A percentile compares a stretch with the other conserved stretches of the same genome.
Conservation (phyloP, 2,329 filamentous ascomycete genomes). For the Pyrenochaeta sp. region DNA sequence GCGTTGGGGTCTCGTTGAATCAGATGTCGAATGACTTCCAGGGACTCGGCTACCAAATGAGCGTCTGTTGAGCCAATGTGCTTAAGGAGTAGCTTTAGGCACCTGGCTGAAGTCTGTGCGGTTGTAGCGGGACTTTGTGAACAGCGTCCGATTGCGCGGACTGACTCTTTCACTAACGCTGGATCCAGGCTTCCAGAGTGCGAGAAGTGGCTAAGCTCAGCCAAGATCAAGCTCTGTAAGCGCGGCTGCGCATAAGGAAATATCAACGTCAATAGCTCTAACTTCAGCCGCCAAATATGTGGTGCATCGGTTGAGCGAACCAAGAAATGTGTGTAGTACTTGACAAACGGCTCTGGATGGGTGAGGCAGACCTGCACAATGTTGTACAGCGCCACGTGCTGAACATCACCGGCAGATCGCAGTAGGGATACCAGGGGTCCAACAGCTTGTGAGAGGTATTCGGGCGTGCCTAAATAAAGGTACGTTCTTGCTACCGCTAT, state of each 20-base stretch:
- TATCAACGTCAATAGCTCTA: slow-evolving; percentile 88
- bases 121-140: slow-evolving; percentile 68
- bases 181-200: slow-evolving; percentile 83
- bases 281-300: slow-evolving; percentile 87
- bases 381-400: slow-evolving; percentile 90
- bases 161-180: slow-evolving; percentile 83
- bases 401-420: slow-evolving; percentile 83
- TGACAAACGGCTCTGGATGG: slow-evolving; percentile 81
- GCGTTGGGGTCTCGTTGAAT: slow-evolving; percentile 88
- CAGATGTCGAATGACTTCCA: slow-evolving; percentile 93
- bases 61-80: slow-evolving; percentile 91
- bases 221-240: slow-evolving; percentile 85
- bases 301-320: slow-evolving; percentile 80
- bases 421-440: slow-evolving; percentile 88
- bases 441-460: slow-evolving; percentile 77
- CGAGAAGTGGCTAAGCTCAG: slow-evolving; percentile 94
- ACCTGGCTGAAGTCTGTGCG: slow-evolving; percentile 69
- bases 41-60: slow-evolving; percentile 86
- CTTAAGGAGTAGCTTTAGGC: slow-evolving; percentile 80
- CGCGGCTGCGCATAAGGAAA: slow-evolving; percentile 82
- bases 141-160: slow-evolving; percentile 91
- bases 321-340: slow-evolving; percentile 88
- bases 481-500: slow-evolving; percentile 87
- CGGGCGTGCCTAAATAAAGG: slow-evolving; percentile 79
- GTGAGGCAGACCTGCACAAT: slow-evolving; percentile 90